These are phyloP conservation scores for Lineolata rhizophorae DNA, from an alignment of 495 filamentous ascomycete genomes.

Conservation along the genomic window DNA sequence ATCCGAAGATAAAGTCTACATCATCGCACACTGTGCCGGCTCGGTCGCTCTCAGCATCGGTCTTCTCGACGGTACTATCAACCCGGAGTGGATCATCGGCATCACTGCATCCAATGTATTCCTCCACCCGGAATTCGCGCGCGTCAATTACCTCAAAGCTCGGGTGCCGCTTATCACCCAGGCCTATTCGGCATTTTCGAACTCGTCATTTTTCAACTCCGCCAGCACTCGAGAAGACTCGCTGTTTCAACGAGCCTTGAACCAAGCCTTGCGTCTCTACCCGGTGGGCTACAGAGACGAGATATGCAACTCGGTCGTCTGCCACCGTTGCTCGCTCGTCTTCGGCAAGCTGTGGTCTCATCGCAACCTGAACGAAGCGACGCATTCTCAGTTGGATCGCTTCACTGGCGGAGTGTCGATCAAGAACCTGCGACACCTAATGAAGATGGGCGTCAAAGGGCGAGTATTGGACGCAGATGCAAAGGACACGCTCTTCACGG, in stretches of 20 bases:
- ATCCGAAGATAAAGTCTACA: conserved; percentile 24
- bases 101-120: conserved; percentile 42
- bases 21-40: conserved; percentile 45
- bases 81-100: conserved; percentile 33
- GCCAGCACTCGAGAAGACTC: conserved; percentile 24
- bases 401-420: conserved; percentile 45
- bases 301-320: conserved; percentile 38
- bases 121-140: conserved; percentile 36
- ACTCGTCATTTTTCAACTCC: conserved; percentile 33
- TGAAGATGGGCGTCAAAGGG: conserved; percentile 30
- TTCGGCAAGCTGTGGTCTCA: conserved; percentile 42
- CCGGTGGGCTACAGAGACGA: conserved; percentile 29
- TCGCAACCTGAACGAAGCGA: conserved; percentile 36
- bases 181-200: conserved; percentile 23
- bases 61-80: conserved; percentile 42
- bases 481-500: conserved; percentile 20
- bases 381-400: conserved; percentile 36
- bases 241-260: conserved; percentile 26
- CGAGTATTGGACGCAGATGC: conserved; percentile 29
- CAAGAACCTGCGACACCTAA: conserved; percentile 30
- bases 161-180: conserved; percentile 24
- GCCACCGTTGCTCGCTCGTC: conserved; percentile 35
- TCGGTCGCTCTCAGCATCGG: conserved; percentile 34
- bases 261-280: conserved; percentile 37
- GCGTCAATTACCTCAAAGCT: conserved; percentile 36